phyloP scores from a whole-genome alignment of 306 rosid genomes.

The Trifolium pratense region DNA sequence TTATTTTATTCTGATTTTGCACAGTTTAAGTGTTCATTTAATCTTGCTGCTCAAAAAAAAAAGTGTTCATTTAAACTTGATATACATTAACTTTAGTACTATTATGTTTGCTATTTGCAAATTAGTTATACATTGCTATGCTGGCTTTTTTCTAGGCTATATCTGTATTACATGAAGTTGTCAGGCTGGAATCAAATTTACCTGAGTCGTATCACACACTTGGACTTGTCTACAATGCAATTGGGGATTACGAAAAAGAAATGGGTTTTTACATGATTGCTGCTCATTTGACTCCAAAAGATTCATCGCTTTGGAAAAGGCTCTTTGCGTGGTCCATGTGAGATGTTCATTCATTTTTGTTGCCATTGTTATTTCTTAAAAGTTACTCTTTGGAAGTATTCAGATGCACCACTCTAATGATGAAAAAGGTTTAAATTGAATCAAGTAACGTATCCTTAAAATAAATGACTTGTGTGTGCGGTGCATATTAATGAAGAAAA shows the following conservation, averaged over 20 bases:
- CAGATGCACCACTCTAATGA: background rate
- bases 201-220: constrained; percentile 87
- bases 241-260: constrained; percentile 64
- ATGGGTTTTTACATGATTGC: constrained; percentile 79
- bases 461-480: constrained; percentile 20
- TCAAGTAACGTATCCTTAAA: constrained; percentile 9
- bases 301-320: constrained; percentile 75
- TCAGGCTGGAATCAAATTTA: constrained; percentile 76
- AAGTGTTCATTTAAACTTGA: constrained; percentile 20
- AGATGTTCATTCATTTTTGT: constrained; percentile 45
- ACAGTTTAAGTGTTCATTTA: constrained; percentile 23
- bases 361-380: constrained; percentile 37
- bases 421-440: background rate
- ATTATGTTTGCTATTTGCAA: background rate
- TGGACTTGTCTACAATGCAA: constrained; percentile 66
- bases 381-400: constrained; percentile 32
- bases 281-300: constrained; percentile 75
- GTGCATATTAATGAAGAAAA: background rate
- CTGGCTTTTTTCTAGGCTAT: constrained; percentile 66
- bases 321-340: constrained; percentile 73
- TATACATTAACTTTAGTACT: constrained; percentile 7
- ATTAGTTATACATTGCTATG: constrained; percentile 25
- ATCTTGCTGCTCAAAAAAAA: no score
- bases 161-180: constrained; percentile 64
- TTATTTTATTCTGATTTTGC: constrained; percentile 20